Percentiles rank a stretch among this genome's conserved stretches.
Evolutionary conservation across 768 basidiomycete species (phyloP).

Genomic region (Macrocybe gigantea): DNA sequence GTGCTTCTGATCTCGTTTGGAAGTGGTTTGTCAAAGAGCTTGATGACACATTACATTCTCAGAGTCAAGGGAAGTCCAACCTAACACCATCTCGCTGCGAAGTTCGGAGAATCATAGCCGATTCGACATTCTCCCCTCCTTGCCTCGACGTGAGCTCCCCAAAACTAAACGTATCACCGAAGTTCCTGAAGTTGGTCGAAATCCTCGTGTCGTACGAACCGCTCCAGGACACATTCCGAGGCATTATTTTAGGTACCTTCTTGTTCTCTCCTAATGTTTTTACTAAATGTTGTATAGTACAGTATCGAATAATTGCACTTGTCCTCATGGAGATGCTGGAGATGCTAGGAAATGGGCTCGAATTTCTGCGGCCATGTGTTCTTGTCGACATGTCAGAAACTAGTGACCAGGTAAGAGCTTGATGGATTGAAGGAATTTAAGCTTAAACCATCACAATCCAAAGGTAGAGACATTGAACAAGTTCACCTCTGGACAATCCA

Average conservation of each 20-base stretch:
- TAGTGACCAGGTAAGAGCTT: slow-evolving; percentile 1
- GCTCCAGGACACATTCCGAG: slow-evolving; percentile 56
- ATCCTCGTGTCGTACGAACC: slow-evolving; percentile 49
- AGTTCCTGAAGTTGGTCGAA: slow-evolving; percentile 57
- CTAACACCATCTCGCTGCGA: slow-evolving; percentile 12
- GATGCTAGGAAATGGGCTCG: slow-evolving; percentile 42
- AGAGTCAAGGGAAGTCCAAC: slow-evolving; percentile 24
- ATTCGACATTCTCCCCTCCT: slow-evolving; percentile 62
- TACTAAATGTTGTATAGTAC: slow-evolving; percentile 38
- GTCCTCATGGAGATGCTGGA: slow-evolving; percentile 55
- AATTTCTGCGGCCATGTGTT: slow-evolving; percentile 51
- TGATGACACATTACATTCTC: slow-evolving; percentile 23
- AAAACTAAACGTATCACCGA: slow-evolving; percentile 64
- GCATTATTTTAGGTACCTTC: slow-evolving; percentile 53
- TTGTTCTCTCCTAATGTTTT: slow-evolving; percentile 5
- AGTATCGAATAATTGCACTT: slow-evolving; percentile 39
- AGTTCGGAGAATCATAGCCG: slow-evolving; percentile 40
- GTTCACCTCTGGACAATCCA: slow-evolving; percentile 52
- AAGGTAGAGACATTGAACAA: slow-evolving; percentile 43
- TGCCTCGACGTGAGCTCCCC: slow-evolving; percentile 50
- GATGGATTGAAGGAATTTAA: background rate
- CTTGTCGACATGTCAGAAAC: slow-evolving; percentile 31
- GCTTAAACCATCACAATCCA: background rate
- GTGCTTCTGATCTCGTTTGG: slow-evolving; percentile 70
- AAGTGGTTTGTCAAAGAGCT: slow-evolving; percentile 41